Evolutionary conservation across 306 rosid species (phyloP), one percentile per base, ranked within the genome.

Genomic region (Quercus bicolor): DNA sequence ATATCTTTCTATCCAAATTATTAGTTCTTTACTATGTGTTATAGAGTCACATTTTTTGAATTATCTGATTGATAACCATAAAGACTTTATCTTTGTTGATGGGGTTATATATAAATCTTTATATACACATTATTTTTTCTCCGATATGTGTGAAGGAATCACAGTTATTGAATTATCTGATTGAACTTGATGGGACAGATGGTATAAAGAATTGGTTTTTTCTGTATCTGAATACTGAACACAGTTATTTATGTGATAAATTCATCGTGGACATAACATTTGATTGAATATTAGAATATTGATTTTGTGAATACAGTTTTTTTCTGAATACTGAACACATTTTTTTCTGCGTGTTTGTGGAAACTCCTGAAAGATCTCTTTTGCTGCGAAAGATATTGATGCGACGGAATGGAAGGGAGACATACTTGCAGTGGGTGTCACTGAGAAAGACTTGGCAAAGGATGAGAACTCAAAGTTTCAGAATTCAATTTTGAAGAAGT

Each of bases 391-490:
- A 77, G 96, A 90, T 66, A 72, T 89, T 70, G 92, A 93, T 79
- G 88, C 87, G 37, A 81, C 88, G 29, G 94, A 93, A 86, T 96
- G 99, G 99, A 87, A 90, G 68, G 99, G 99, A 53, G 99, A 96
- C 75, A 86, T 96, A 34, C 88, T 96, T 20, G 96, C 98, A 0
- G 97, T 96, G 21, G 99, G 93, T 16, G 99, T 96, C 20, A 89
- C 94, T 0, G 99, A 89, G 88, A 93, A 93, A 77, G 99, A 96
- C 70, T 28, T 91, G 74, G 75, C 73, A 0, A 96, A 85, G 80
- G 96, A 91, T 81, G 87, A 79, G 56, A 88, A 90, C 45, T 90
- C 87, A 7, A 89, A 81, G 69, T 96, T 89, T 77, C 87, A 86
- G 82, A 96, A 96, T 89, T 81, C 80, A 62, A 85, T 93, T 75